Base-by-base conservation (phyloP, 1,139 yeast species). In the Keqinozyma sinolaborantium region DNA sequence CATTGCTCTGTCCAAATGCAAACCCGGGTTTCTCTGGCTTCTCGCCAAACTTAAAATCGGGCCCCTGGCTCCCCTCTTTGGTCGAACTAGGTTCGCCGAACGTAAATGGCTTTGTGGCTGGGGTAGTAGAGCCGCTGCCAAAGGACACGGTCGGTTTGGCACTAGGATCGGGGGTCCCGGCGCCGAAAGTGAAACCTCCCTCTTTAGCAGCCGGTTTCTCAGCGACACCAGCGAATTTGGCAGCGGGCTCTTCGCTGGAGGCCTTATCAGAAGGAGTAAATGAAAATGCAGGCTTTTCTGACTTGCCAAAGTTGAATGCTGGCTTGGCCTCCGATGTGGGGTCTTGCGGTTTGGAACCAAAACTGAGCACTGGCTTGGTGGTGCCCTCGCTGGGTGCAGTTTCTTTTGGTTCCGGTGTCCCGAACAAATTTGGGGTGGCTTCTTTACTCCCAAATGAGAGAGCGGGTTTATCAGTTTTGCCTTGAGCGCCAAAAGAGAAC, bases 281-380 rank as follows among this genome's bases (percentile, higher is more conserved):
- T n/a, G n/a, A n/a, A n/a, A 29, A 14, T 8, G 24, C 26, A 13
- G 34, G 11, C 13, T 34, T 29, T 24, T 35, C 32, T 6, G 45
- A 6, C 6, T 25, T 31, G 14, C 43, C 45, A 38, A 45, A 45
- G 8, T 44, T 29, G 25, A 46, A 45, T 14, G 34, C 31, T 11
- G 48, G 30, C 24, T 30, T 38, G 18, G 25, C 14, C n/a, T 9
- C 12, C 11, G 13, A 14, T 30, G 19, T 16, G 30, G 13, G 4
- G 29, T 18, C 10, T 28, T 25, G n/a, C 30, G 12, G 6, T 16
- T 26, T 16, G 12, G 39, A 24, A 9, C 42, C 44, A 32, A 44
- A 38, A 2, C 35, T 24, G 21, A 41, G 35, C 5, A 24, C n/a
- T 6, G 38, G 36, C n/a, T n/a, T 13, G 5, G 23, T 4, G 4